Evolutionary conservation across 805 yeast species (phyloP), one percentile per base, ranked within the genome.

Genomic region (Komagataella phaffii): DNA sequence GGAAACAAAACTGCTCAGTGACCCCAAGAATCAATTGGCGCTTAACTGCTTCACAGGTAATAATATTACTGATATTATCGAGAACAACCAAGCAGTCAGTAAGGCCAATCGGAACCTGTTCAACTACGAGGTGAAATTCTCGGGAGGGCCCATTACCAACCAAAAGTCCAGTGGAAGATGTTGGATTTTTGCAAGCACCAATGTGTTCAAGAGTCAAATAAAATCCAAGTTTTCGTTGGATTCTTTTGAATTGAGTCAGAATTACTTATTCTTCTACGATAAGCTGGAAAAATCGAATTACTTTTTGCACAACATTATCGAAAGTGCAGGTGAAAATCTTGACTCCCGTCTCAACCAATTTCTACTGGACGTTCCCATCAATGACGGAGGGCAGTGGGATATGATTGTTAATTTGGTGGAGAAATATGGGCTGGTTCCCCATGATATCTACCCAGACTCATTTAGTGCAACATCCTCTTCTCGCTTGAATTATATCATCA

Each of bases 311-410:
- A 84, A 86, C 62, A 75, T 87, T 53, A 68, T 84, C 49, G 85
- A 84, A 57, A 81, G 89, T 14, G 74, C 76, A 24, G 76, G 78
- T 21, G 82, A 82, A 62, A 81, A 74, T 19, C 74, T 85, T 53
- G 93, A 83, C 56, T 83, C 90, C 0, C 75, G 95, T 57, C 68
- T 83, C 51, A 78, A 86, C 50, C 86, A 82, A 65, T 79, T 76
- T 56, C 64, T 88, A 48, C 68, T 86, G 51, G 61, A 68, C 8
- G 78, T 77, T 49, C 95, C 96, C 30, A 81, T 83, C 50, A 70
- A 77, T 55, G 96, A 88, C 61, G 96, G 96, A 58, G 96, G 96
- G 52, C 96, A 88, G 67, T 88, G 87, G 80, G 86, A 85, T 58
- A 84, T 88, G 93, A 80, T 87, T 58, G 75, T 82, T 45, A 88